phyloP scores from a whole-genome alignment of 2,329 filamentous ascomycete species.

The Fusarium pseudoanthophilum region DNA sequence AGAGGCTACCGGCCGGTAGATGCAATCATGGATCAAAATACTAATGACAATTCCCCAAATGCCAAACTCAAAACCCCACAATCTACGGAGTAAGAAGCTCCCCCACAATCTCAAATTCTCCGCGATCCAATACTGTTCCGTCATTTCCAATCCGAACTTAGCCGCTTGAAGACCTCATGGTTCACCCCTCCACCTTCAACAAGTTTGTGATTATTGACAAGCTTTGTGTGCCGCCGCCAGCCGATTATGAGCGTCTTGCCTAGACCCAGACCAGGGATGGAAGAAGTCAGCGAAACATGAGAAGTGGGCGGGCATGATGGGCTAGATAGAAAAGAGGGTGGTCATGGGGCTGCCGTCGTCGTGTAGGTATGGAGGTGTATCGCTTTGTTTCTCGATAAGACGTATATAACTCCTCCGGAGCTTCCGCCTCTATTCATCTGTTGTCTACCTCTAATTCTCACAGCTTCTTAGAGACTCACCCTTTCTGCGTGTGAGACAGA shows the following conservation, averaged over 20 bases:
- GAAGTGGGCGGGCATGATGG: constrained; percentile 20
- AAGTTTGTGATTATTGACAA: constrained; percentile 35
- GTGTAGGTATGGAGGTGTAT: background rate
- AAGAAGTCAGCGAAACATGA: constrained; percentile 19
- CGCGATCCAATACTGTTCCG: constrained; percentile 41
- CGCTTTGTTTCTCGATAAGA: constrained; percentile 11
- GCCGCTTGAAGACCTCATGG: constrained; percentile 34
- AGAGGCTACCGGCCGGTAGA: background rate
- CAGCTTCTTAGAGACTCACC: constrained; percentile 6
- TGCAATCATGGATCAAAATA: background rate
- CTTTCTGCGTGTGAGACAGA: background rate
- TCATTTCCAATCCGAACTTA: constrained; percentile 48
- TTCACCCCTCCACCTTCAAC: constrained; percentile 20
- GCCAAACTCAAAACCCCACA: constrained; percentile 30
- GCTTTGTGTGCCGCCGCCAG: constrained; percentile 44
- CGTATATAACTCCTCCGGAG: constrained; percentile 12
- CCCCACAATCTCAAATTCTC: constrained; percentile 29
- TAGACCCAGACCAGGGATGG: constrained; percentile 8
- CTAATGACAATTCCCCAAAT: constrained; percentile 10
- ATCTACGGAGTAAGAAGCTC: background rate
- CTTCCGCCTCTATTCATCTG: constrained; percentile 14
- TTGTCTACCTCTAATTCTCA: background rate
- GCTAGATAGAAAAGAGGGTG: constrained; percentile 19
- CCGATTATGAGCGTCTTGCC: constrained; percentile 39
- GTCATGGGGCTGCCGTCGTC: constrained; percentile 21